Evolutionary conservation across 2,329 filamentous ascomycete genomes (phyloP).

Genomic region (Sclerotinia glacialis): DNA sequence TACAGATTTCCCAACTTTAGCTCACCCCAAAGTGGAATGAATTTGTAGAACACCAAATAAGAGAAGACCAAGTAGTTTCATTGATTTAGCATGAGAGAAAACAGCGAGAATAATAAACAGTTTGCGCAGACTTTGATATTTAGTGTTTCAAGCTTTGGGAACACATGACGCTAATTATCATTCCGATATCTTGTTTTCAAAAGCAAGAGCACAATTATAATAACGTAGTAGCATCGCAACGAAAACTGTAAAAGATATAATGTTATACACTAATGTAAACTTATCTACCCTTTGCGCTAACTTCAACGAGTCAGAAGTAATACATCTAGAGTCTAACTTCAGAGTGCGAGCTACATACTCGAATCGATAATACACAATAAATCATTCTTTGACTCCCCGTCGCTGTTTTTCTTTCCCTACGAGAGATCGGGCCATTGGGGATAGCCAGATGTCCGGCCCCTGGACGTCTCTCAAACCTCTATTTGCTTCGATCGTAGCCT

Average conservation of each 20-base stretch:
- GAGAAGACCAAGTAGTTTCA: not conserved
- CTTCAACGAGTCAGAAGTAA: not conserved
- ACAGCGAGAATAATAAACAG: not conserved
- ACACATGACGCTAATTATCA: not conserved
- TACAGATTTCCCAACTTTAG: not conserved
- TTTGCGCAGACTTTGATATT: not conserved
- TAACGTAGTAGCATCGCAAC: too few species aligned
- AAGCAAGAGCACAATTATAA: too few species aligned
- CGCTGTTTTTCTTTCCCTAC: constrained; percentile 60
- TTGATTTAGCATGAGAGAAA: too few species aligned
- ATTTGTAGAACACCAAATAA: not conserved
- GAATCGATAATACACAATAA: not conserved
- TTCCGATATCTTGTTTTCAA: not conserved
- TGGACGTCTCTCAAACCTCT: constrained; percentile 44
- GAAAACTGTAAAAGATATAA: not conserved
- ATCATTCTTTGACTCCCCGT: constrained; percentile 16
- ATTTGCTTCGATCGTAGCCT: constrained; percentile 54
- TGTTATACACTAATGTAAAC: not conserved
- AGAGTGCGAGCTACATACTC: not conserved
- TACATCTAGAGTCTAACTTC: not conserved
- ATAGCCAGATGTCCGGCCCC: constrained; percentile 64
- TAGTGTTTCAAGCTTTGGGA: not conserved
- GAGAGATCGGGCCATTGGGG: constrained; percentile 62
- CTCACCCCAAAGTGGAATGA: not conserved
- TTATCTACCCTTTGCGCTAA: not conserved